These are phyloP conservation scores for Lantana camara DNA, from an alignment of 257 asterid genomes.

Conservation along the genomic window DNA sequence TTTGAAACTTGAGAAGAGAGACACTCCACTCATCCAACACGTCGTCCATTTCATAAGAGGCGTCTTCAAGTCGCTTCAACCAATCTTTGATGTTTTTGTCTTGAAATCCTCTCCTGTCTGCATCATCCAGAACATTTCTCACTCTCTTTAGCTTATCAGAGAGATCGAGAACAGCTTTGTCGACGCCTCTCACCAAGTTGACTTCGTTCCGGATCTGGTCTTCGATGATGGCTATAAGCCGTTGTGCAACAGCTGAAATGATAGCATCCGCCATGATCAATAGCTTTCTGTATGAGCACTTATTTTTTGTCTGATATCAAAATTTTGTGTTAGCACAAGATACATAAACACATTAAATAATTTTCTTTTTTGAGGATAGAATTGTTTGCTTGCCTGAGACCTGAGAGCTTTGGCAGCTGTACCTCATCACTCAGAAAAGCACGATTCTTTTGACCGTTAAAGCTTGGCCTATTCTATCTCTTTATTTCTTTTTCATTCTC, in stretches of 20 bases:
- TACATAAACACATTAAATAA: too few species aligned
- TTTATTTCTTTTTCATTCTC: too few species aligned
- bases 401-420: too few species aligned
- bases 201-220: slow-evolving; percentile 17
- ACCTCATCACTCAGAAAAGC: too few species aligned
- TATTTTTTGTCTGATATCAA: too few species aligned
- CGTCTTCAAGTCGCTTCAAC: slow-evolving; percentile 17
- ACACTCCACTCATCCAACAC: slow-evolving; percentile 26
- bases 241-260: background rate
- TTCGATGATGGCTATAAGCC: background rate
- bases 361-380: too few species aligned
- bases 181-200: slow-evolving; percentile 18
- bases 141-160: background rate
- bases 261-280: slow-evolving; percentile 21
- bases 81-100: slow-evolving; percentile 8
- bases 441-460: too few species aligned
- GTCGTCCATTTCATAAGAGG: slow-evolving; percentile 24
- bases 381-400: too few species aligned
- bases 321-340: too few species aligned
- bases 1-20: slow-evolving; percentile 1
- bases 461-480: too few species aligned
- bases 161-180: background rate
- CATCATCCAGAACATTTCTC: slow-evolving; percentile 16
- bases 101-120: slow-evolving; percentile 10
- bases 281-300: too few species aligned